Conservation (phyloP, 1,139 yeast genomes). For the Hemisphaericaspora lyxosophila region DNA sequence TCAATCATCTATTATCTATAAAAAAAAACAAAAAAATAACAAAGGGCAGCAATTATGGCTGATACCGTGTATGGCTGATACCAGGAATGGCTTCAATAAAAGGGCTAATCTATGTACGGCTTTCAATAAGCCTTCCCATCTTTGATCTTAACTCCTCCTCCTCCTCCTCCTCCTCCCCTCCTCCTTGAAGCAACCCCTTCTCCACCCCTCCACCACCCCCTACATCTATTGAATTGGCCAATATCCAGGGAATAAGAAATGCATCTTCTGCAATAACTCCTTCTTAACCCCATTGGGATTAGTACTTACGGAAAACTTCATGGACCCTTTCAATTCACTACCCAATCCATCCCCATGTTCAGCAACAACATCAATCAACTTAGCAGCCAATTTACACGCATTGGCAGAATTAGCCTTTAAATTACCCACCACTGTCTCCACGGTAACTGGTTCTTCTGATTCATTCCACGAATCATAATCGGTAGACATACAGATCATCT, state of each 20-base stretch:
- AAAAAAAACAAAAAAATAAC: too few relatives aligned
- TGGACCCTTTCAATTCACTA: slow-evolving; percentile 66
- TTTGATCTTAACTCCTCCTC: too few relatives aligned
- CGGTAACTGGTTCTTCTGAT: slow-evolving; percentile 92
- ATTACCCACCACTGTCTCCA: slow-evolving; percentile 91
- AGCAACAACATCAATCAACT: slow-evolving; percentile 65
- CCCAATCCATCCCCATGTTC: slow-evolving; percentile 59
- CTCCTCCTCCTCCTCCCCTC: too few relatives aligned
- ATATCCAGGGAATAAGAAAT: slow-evolving; percentile 89
- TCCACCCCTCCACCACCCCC: too few relatives aligned
- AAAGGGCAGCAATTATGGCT: too few relatives aligned
- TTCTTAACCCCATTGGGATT: slow-evolving; percentile 72
- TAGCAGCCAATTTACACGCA: slow-evolving; percentile 76
- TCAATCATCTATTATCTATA: too few relatives aligned
- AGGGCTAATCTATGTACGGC: too few relatives aligned
- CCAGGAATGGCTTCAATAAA: too few relatives aligned
- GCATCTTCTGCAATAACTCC: slow-evolving; percentile 75
- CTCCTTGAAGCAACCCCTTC: too few relatives aligned
- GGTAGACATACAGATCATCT: slow-evolving; percentile 98
- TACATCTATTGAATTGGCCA: slow-evolving; percentile 41
- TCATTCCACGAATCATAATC: slow-evolving; percentile 99
- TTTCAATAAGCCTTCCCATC: too few relatives aligned
- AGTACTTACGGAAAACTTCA: slow-evolving; percentile 82
- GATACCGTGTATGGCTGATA: too few relatives aligned
- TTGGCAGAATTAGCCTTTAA: slow-evolving; percentile 83